Percentiles rank a stretch among this genome's conserved stretches.
Conservation (phyloP, 805 yeast genomes). For the Candida dendrica region DNA sequence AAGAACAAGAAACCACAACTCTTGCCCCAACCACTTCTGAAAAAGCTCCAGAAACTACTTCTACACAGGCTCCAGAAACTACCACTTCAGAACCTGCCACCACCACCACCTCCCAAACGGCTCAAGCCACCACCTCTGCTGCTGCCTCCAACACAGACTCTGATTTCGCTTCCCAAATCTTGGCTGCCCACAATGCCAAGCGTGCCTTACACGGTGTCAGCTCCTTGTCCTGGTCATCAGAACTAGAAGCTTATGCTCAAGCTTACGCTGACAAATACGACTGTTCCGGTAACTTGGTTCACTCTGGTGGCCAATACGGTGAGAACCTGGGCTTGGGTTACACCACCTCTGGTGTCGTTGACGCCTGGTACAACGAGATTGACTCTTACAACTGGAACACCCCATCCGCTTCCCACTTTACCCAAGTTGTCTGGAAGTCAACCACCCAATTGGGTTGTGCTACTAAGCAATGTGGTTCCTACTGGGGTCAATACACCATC, state of each 20-base stretch:
- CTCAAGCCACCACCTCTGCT: conserved; percentile 14
- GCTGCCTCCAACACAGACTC: conserved; percentile 14
- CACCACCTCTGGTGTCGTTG: conserved; percentile 43
- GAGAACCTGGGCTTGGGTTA: conserved; percentile 79
- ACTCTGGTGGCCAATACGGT: conserved; percentile 70
- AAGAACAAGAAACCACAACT: conserved; percentile 9
- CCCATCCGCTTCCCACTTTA: conserved; percentile 71
- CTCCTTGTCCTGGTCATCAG: conserved; percentile 48
- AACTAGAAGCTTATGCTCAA: conserved; percentile 47
- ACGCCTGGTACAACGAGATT: conserved; percentile 76
- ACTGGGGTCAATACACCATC: conserved; percentile 55
- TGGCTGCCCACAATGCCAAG: conserved; percentile 56
- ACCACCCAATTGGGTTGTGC: conserved; percentile 74
- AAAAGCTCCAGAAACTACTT: conserved; percentile 6
- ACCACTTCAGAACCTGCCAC: conserved; percentile 14
- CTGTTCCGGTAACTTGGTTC: conserved; percentile 50
- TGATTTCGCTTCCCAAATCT: conserved; percentile 30
- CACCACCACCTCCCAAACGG: conserved; percentile 8
- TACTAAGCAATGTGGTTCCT: conserved; percentile 47
- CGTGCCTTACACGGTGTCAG: conserved; percentile 47
- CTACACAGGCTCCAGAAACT: conserved; percentile 12
- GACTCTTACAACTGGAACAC: conserved; percentile 41
- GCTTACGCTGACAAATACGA: conserved; percentile 47
- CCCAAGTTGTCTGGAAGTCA: conserved; percentile 75
- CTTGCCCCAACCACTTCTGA: conserved; percentile 10